A percentile compares a stretch with the other conserved stretches of the same genome.
phyloP scores from a whole-genome alignment of 352 stramenopile genomes.

The Peronosclerospora sorghi region DNA sequence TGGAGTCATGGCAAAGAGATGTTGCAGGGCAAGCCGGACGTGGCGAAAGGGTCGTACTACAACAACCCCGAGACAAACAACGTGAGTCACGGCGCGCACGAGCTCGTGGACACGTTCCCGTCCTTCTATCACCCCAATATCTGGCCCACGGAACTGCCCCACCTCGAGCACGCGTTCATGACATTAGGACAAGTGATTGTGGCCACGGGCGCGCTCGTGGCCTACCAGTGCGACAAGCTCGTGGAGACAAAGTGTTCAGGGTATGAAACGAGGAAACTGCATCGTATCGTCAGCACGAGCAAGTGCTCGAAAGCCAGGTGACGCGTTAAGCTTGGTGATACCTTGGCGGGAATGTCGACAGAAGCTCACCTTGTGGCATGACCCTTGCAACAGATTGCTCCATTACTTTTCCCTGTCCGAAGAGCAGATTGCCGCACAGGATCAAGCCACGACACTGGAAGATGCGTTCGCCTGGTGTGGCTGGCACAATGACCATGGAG shows the following conservation, averaged over 20 bases:
- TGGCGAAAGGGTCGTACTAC: slow-evolving; percentile 94
- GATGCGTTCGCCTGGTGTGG: slow-evolving; percentile 93
- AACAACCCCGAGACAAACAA: slow-evolving; percentile 92
- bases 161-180: slow-evolving; percentile 86
- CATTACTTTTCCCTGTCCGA: slow-evolving; percentile 91
- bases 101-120: slow-evolving; percentile 70
- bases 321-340: not conserved
- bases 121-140: slow-evolving; percentile 92
- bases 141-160: slow-evolving; percentile 81
- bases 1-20: slow-evolving; percentile 96
- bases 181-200: slow-evolving; percentile 87
- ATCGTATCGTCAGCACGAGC: slow-evolving; percentile 79
- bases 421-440: slow-evolving; percentile 39
- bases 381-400: slow-evolving; percentile 52
- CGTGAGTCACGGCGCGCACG: slow-evolving; percentile 58
- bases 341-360: not conserved
- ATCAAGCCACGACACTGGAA: slow-evolving; percentile 33
- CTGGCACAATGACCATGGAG: slow-evolving; percentile 96
- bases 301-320: slow-evolving; percentile 86
- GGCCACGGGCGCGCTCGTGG: slow-evolving; percentile 85
- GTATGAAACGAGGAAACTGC: slow-evolving; percentile 81
- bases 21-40: slow-evolving; percentile 87
- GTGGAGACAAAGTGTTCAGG: slow-evolving; percentile 53
- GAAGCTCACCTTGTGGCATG: not conserved
- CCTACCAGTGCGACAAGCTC: slow-evolving; percentile 88